Evolutionary conservation across 2,329 filamentous ascomycete species (phyloP), one percentile per base, ranked within the genome.

Genomic region (Aspergillus phoenicis): DNA sequence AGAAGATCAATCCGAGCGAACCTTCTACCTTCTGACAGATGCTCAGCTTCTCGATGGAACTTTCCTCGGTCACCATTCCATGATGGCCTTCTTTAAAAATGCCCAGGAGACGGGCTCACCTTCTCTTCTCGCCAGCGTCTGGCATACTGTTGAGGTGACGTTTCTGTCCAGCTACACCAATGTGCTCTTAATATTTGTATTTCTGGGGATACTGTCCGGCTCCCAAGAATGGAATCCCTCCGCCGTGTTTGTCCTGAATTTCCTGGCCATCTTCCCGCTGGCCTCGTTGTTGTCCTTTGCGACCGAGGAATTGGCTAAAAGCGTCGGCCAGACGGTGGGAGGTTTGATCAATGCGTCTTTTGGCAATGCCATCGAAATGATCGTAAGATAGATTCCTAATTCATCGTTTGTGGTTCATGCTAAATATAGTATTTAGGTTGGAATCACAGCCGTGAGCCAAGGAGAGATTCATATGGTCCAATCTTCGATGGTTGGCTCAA

Each of bases 401-500:
- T 3, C 15, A 26, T n/a, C 8, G 7, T 13, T 11, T 3, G 5
- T n/a, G 7, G 11, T 51, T 7, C 26, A 6, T 1, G 47, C 47
- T 28, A 30, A 28, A 20, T 17, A 13, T 8, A 28, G 24, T 1
- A 2, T 15, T 4, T n/a, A 68, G 64, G 64, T 68, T n/a, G 62
- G 66, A 33, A 85, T 96, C 66, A 90, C 95, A 68, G 91, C 92
- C 2, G 79, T 96, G 33, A 77, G 83, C 11, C 84, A 93, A 63
- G 76, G 83, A 49, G 85, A 94, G 74, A 85, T 94, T 22, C 80
- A 88, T 47, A 93, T 96, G 60, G 91, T 96, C 6, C 91, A 96
- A 76, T 94, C 92, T 0, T 95, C 91, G 1, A 83, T 96, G 39
- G 90, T 96, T 62, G 92, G 92, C 60, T 91, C 88, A 73, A 94